Conservation (phyloP, 2,329 filamentous ascomycete species). For the Calonectria ilicicola region DNA sequence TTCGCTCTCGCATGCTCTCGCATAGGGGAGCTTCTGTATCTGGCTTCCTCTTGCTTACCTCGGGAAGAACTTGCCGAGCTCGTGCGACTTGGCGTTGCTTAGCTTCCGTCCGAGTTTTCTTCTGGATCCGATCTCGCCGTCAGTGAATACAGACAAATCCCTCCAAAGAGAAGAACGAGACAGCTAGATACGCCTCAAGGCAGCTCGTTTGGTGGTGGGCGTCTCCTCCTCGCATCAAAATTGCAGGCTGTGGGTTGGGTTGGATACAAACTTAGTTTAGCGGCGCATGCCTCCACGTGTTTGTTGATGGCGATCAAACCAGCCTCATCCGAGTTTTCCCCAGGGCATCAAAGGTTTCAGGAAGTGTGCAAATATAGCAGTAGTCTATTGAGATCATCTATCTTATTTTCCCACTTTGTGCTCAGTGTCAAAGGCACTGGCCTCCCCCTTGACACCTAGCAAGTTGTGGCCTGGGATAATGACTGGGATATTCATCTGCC, state of each 20-base stretch:
- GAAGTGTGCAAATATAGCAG: not conserved
- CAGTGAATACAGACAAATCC: not conserved
- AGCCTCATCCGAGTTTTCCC: not conserved
- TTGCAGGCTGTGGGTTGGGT: not conserved
- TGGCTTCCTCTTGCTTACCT: not conserved
- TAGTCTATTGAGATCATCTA: slow-evolving; percentile 23
- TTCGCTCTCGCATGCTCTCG: not conserved
- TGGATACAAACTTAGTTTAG: not conserved
- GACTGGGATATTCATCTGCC: not conserved
- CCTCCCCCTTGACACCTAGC: not conserved
- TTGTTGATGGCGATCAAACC: not conserved
- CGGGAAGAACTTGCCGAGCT: not conserved
- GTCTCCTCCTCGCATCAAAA: not conserved
- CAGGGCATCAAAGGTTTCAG: not conserved
- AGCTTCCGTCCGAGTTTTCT: too few relatives aligned
- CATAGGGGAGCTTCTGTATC: not conserved
- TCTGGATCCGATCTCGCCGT: too few relatives aligned
- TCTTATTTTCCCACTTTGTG: not conserved
- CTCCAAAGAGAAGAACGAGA: not conserved
- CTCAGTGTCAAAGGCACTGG: not conserved
- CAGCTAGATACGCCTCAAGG: not conserved
- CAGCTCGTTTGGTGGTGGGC: not conserved
- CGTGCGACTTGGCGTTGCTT: not conserved
- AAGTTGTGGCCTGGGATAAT: not conserved
- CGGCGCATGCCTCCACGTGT: slow-evolving; percentile 8